Base-by-base conservation (phyloP, 306 rosid genomes). In the Lathyrus tuberosus region DNA sequence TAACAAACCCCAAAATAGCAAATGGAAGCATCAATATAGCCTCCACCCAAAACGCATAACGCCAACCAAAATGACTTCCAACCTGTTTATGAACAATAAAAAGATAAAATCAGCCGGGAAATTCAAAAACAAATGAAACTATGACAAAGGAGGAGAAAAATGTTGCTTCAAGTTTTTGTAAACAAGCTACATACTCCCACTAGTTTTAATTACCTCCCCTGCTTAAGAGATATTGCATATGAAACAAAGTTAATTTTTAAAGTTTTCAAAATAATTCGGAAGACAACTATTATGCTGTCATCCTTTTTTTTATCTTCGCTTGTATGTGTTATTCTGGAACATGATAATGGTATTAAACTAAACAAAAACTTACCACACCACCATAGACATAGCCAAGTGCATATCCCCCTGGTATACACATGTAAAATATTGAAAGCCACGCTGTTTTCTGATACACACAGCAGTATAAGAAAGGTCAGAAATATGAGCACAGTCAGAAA, bases 331-430 rank as follows among this genome's bases (percentile, higher is more conserved):
- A 44, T 37, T 44, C 56, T 44, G 53, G 5, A 58, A 28, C 44
- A 54, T 66, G 54, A 66, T 42, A 15, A 6, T 26, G 51, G 48
- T n/a, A 54, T 46, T 53, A 78, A 68, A 78, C 51, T 69, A 71
- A 40, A 60, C 44, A 51, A 76, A 73, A 64, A 85, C 92, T 79
- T 87, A 93, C 97, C 81, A 88, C 17, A 67, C 98, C 97, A 70
- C 97, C 98, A 69, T 81, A 88, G 62, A 93, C 69, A 75, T 93
- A 90, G 78, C 98, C 98, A 69, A 88, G 16, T 28, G 98, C 98
- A 80, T 75, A 85, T 67, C 98, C 98, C 6, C 87, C 78, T 18
- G 98, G 94, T 78, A 93, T 90, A 65, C 94, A 93, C 98, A 93
- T 93, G 86, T 82, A 93, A 70, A 93, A 93, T 79, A 81, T 61